phyloP scores from a whole-genome alignment of 768 basidiomycete genomes.

The Amanita molliuscula region DNA sequence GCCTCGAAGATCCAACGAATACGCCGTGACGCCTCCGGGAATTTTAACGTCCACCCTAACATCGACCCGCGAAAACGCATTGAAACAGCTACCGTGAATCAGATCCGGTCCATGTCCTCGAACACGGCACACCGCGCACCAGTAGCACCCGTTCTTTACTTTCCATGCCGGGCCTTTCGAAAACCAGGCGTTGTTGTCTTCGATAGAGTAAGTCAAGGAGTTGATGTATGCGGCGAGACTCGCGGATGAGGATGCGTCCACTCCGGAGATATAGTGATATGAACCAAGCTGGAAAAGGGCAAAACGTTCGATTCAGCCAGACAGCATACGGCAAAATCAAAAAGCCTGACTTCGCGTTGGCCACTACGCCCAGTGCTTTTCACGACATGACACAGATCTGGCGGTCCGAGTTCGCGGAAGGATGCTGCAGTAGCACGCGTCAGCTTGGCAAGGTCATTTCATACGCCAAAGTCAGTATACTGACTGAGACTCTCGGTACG shows the following conservation, averaged over 20 bases:
- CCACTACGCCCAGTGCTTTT: slow-evolving; percentile 82
- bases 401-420: slow-evolving; percentile 95
- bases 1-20: slow-evolving; percentile 88
- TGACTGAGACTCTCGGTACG: slow-evolving; percentile 87
- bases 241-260: slow-evolving; percentile 96
- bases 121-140: slow-evolving; percentile 35
- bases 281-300: slow-evolving; percentile 62
- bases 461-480: slow-evolving; percentile 18
- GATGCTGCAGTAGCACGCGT: slow-evolving; percentile 47
- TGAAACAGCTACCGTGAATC: slow-evolving; percentile 64
- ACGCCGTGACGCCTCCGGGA: slow-evolving; percentile 92
- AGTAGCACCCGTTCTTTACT: slow-evolving; percentile 88
- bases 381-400: slow-evolving; percentile 91
- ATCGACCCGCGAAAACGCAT: slow-evolving; percentile 95
- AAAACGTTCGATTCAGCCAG: neutral
- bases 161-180: slow-evolving; percentile 80
- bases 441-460: slow-evolving; percentile 6
- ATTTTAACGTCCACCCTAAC: slow-evolving; percentile 97
- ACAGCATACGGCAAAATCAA: neutral
- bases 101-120: neutral
- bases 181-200: slow-evolving; percentile 90
- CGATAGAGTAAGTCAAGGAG: slow-evolving; percentile 92
- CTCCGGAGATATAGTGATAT: slow-evolving; percentile 97
- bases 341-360: slow-evolving; percentile 46
- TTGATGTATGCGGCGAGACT: slow-evolving; percentile 98